Percentiles rank a stretch among this genome's conserved stretches.
Conservation (phyloP, 2,329 filamentous ascomycete genomes). For the Zasmidium angulare region DNA sequence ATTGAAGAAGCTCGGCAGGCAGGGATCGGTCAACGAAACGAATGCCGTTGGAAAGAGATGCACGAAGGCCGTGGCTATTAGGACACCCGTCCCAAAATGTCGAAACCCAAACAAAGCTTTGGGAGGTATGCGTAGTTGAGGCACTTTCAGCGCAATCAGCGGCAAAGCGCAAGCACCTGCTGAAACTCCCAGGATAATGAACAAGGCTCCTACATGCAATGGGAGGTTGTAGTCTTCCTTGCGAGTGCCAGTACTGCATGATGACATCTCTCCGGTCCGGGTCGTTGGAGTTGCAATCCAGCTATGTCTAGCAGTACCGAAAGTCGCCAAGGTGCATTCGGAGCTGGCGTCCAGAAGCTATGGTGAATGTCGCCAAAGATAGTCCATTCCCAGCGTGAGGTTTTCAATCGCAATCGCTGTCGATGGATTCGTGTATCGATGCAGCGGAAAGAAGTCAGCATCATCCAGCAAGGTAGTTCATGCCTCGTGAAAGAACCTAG, state of each 20-base stretch:
- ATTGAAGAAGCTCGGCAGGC: constrained; percentile 74
- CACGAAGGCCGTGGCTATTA: constrained; percentile 56
- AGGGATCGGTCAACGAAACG: constrained; percentile 58
- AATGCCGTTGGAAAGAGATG: constrained; percentile 62
- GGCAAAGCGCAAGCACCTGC: constrained; percentile 60
- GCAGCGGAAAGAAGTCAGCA: not conserved
- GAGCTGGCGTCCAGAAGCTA: too few species aligned
- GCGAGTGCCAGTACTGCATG: constrained; percentile 50
- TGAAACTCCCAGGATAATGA: constrained; percentile 55
- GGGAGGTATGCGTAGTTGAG: constrained; percentile 56
- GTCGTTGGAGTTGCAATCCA: not conserved
- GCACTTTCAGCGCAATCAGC: constrained; percentile 59
- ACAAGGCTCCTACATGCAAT: constrained; percentile 54
- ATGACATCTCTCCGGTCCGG: constrained; percentile 24
- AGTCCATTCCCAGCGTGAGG: too few species aligned
- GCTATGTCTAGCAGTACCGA: not conserved
- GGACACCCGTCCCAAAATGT: constrained; percentile 56
- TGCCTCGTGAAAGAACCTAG: not conserved
- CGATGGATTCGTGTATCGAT: too few species aligned
- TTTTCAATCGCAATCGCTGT: too few species aligned
- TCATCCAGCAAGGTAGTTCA: not conserved
- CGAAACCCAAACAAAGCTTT: constrained; percentile 58
- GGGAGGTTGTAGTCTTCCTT: constrained; percentile 51
- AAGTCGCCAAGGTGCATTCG: too few species aligned
- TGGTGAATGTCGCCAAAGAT: too few species aligned